phyloP scores from a whole-genome alignment of 2,329 filamentous ascomycete species.

The Penicillium sp. region DNA sequence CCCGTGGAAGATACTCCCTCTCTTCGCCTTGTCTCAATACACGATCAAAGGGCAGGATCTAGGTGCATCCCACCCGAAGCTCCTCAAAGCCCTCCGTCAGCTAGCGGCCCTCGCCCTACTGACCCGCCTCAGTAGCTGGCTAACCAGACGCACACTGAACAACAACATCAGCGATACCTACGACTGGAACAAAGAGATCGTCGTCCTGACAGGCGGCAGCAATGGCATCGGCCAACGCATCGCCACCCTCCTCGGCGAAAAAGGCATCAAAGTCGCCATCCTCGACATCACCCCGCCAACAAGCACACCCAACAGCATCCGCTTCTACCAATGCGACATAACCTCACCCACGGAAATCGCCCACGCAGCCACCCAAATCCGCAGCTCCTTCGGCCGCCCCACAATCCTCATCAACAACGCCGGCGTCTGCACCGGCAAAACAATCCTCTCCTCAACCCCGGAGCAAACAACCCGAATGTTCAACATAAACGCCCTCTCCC shows the following conservation, averaged over 20 bases:
- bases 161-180: conserved; percentile 41
- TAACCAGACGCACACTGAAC: conserved; percentile 55
- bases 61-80: conserved; percentile 53
- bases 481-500: conserved; percentile 69
- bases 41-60: conserved; percentile 63
- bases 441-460: conserved; percentile 61
- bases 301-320: conserved; percentile 47
- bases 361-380: conserved; percentile 55
- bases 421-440: conserved; percentile 54
- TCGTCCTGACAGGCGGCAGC: conserved; percentile 73
- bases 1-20: conserved; percentile 63
- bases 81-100: conserved; percentile 51
- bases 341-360: conserved; percentile 59
- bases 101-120: conserved; percentile 54
- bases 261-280: conserved; percentile 68
- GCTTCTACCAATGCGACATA: conserved; percentile 72
- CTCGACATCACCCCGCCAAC: conserved; percentile 55
- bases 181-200: conserved; percentile 67
- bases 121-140: conserved; percentile 51
- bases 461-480: conserved; percentile 65
- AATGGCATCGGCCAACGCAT: conserved; percentile 71
- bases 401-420: conserved; percentile 60
- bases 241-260: conserved; percentile 65
- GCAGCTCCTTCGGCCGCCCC: conserved; percentile 61
- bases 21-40: conserved; percentile 64